Conservation (phyloP, 768 basidiomycete species). For the Psilocybe tampanensis region DNA sequence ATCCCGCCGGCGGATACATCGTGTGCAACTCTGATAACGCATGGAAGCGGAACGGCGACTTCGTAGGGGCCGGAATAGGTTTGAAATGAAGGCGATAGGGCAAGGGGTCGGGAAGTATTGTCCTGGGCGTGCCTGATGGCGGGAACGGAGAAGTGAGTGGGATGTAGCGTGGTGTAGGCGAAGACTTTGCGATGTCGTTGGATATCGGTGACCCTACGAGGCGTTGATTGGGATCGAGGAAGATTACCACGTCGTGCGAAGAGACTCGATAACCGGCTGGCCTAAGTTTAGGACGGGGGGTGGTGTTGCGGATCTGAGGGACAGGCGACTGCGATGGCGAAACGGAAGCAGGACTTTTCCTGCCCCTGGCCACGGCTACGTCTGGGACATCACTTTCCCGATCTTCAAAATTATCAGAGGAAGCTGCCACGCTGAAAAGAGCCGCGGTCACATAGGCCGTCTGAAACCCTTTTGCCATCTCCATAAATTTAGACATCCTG, state of each 20-base stretch:
- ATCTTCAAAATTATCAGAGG: conserved; percentile 29
- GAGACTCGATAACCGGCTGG: conserved; percentile 47
- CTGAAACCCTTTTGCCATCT: conserved; percentile 59
- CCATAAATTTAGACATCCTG: conserved; percentile 42
- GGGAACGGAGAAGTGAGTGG: conserved; percentile 38
- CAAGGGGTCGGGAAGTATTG: conserved; percentile 32
- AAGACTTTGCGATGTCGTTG: conserved; percentile 17
- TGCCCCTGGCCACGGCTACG: neutral
- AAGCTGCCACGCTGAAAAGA: conserved; percentile 41
- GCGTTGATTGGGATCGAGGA: conserved; percentile 30
- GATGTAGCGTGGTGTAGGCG: conserved; percentile 37
- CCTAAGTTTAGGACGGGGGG: conserved; percentile 22
- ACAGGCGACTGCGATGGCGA: neutral
- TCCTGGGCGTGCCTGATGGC: conserved; percentile 25
- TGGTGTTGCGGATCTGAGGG: conserved; percentile 7
- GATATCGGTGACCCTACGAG: conserved; percentile 2
- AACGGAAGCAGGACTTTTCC: neutral
- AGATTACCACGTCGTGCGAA: conserved; percentile 42
- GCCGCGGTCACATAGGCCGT: conserved; percentile 58
- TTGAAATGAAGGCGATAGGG: conserved; percentile 38
- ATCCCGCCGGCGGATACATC: conserved; percentile 21
- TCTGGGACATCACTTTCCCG: conserved; percentile 4
- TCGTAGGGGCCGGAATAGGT: conserved; percentile 41
- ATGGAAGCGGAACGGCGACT: conserved; percentile 42
- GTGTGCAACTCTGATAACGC: conserved; percentile 32